A percentile compares a stretch with the other conserved stretches of the same genome.
Conservation (phyloP, 768 basidiomycete genomes). For the Mrakia gelida region DNA sequence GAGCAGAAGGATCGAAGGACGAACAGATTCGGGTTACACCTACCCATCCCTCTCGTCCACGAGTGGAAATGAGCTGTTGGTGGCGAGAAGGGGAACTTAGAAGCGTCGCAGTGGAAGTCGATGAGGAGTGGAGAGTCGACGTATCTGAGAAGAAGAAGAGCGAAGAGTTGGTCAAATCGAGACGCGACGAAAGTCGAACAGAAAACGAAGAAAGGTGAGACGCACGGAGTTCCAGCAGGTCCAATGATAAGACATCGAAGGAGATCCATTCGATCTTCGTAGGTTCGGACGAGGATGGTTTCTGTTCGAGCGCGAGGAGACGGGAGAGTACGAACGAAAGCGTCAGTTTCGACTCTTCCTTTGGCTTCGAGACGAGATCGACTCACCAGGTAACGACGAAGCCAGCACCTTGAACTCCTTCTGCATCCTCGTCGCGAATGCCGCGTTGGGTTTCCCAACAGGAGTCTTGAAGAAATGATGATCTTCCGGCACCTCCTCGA, state of each 20-base stretch:
- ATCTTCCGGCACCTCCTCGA: constrained; percentile 69
- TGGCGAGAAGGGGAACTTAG: constrained; percentile 52
- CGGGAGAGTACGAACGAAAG: background rate
- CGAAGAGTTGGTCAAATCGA: background rate
- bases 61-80: constrained; percentile 85
- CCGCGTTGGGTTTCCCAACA: constrained; percentile 61
- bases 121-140: constrained; percentile 92
- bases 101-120: constrained; percentile 80
- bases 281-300: constrained; percentile 81
- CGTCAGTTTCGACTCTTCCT: background rate
- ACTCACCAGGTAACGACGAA: constrained; percentile 71
- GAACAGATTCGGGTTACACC: constrained; percentile 56
- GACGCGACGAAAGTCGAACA: background rate
- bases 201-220: background rate
- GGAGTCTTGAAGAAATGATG: constrained; percentile 65
- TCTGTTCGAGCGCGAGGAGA: constrained; percentile 48
- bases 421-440: constrained; percentile 68
- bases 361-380: background rate
- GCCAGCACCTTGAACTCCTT: constrained; percentile 78
- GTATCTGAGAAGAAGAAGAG: constrained; percentile 48
- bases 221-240: constrained; percentile 77
- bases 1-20: too few species aligned
- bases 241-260: constrained; percentile 85
- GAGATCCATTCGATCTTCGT: constrained; percentile 83
- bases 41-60: constrained; percentile 90